Base-by-base conservation (phyloP, 1,284 basidiomycete species). In the Sporisorium graminicola region DNA sequence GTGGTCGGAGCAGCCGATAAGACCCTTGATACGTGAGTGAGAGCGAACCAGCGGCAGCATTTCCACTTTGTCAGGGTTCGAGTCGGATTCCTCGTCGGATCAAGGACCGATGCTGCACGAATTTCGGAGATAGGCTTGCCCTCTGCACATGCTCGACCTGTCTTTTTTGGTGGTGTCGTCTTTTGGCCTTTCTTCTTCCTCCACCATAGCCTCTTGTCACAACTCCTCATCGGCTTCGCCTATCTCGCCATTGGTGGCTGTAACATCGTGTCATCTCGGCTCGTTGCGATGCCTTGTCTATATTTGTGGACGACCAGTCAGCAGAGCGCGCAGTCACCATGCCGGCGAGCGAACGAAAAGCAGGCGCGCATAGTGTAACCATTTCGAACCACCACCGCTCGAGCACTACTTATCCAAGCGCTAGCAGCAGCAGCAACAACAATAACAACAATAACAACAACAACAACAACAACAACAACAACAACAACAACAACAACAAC, bases 51-150 rank as follows among this genome's bases (percentile, higher is more conserved):
- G 29, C 29, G 13, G 44, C 12, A 35, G 35, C 3, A 35, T 9
- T 35, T 35, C 35, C 12, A 14, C n/a, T n/a, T n/a, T n/a, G 35
- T 35, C 35, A 35, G n/a, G n/a, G n/a, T n/a, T n/a, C n/a, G n/a
- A n/a, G n/a, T n/a, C n/a, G n/a, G n/a, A 35, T n/a, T 33, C 53
- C n/a, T 14, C 16, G 22, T 65, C 55, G 55, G 55, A 58, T 58
- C 55, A 65, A 53, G 42, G 42, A 29, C 40, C 44, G 35, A 56
- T 46, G 37, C 37, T 16, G 37, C 37, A 18, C 37, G 37, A 54
- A 54, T 59, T 65, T 65, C 64, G 64, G 64, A 65, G 51, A 59
- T 68, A 68, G 65, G 55, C 29, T n/a, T 26, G 29, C 49, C n/a
- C 26, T 20, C 27, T 24, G 52, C 22, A 58, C 52, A 31, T 24